Evolutionary conservation across 2,329 filamentous ascomycete species (phyloP), one percentile per base, ranked within the genome.

Genomic region (Cyphellophora europaea): DNA sequence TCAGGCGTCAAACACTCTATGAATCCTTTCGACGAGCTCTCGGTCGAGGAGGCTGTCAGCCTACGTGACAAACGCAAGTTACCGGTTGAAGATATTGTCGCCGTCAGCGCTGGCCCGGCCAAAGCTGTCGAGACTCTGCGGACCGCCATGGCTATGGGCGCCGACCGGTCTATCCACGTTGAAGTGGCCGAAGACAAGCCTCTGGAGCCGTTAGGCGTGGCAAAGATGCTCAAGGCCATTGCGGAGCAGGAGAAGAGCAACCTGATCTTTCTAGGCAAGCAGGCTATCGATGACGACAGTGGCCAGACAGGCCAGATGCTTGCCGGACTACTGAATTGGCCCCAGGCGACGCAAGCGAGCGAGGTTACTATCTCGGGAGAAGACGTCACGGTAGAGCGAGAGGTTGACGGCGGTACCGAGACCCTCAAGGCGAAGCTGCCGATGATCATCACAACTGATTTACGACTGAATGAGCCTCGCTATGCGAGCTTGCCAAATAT

Each of bases 21-120:
- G 77, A 98, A 96, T 72, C 91, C 91, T 13, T 98, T 98, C 66
- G 91, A 98, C 70, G 91, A 98, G 63, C 83, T 98, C 54, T 93
- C 87, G 28, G 79, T 98, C 61, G 91, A 98, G 66, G 91, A 96
- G 68, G 85, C 88, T 33, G 84, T 95, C 33, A 86, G 85, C 27
- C 82, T 98, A 56, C 88, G 91, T 61, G 89, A 96, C 62, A n/a
- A n/a, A n/a, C 82, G 84, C 69, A 76, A 77, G 12, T 72, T 77
- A 12, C 79, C 81, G 52, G 88, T 98, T 43, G 80, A 87, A 49
- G 87, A 95, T 59, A 96, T 98, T 55, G 79, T 91, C 57, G 82
- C 85, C 51, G 77, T 96, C 60, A 83, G 79, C 36, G 88, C 86
- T 33, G 91, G 91, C 4, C 88, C 89, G 2, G 57, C 87, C 40